These are phyloP conservation scores for Carex scoparia DNA, from an alignment of 176 grass and related monocot species.

Conservation along the genomic window DNA sequence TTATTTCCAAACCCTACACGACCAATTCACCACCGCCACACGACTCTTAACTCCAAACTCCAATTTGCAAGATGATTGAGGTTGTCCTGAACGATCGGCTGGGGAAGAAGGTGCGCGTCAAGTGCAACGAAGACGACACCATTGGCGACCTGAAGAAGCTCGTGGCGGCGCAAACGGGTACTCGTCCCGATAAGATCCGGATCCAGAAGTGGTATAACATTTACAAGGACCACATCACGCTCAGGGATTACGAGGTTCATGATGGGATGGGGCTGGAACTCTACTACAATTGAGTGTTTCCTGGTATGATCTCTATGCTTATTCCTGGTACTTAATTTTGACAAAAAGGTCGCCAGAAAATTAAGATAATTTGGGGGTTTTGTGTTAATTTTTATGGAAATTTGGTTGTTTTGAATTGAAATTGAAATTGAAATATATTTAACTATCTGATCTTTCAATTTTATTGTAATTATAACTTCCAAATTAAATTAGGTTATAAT, in stretches of 20 bases:
- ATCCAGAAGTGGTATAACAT: constrained; percentile 99
- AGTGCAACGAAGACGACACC: constrained; percentile 99
- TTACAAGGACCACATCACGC: constrained; percentile 99
- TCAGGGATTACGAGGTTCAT: constrained; percentile 96
- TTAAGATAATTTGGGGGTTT: not conserved
- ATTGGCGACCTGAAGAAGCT: constrained; percentile 99
- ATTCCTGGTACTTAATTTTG: not conserved
- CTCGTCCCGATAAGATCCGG: constrained; percentile 87
- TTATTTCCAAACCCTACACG: not conserved
- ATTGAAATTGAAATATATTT: not conserved
- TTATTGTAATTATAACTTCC: not conserved
- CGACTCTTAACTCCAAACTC: not conserved
- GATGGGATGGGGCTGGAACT: constrained; percentile 99
- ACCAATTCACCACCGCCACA: not conserved
- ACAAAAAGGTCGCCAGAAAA: not conserved
- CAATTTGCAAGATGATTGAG: constrained; percentile 73
- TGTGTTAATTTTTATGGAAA: not conserved
- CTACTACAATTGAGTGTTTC: constrained; percentile 74
- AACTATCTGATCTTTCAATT: not conserved
- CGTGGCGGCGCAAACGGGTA: constrained; percentile 96
- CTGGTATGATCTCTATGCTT: not conserved
- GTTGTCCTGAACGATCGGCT: constrained; percentile 94
- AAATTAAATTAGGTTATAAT: not conserved
- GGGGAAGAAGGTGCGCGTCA: constrained; percentile 98
- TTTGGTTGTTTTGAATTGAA: not conserved